Conservation (phyloP, 371 early-diverging fungal species). For the Coemansia sp. region DNA sequence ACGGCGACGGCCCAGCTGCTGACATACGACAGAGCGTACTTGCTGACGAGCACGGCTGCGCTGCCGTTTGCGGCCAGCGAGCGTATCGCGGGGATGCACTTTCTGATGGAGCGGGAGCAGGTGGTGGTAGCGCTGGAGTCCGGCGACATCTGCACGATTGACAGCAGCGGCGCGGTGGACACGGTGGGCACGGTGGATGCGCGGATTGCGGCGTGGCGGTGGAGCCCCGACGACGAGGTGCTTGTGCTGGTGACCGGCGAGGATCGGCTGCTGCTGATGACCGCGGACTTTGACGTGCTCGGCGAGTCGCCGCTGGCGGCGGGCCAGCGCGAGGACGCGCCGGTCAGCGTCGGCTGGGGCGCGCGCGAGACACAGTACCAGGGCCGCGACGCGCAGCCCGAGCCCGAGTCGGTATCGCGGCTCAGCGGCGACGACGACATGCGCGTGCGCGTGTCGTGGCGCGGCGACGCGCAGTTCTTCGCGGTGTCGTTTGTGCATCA, state of each 20-base stretch:
- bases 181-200: slow-evolving; percentile 73
- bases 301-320: slow-evolving; percentile 23
- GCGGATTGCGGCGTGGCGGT: slow-evolving; percentile 75
- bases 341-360: slow-evolving; percentile 88
- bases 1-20: slow-evolving; percentile 7
- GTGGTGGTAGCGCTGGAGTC: slow-evolving; percentile 32
- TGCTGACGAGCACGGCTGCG: background rate
- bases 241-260: slow-evolving; percentile 78
- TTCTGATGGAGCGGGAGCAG: slow-evolving; percentile 31
- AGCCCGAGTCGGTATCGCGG: background rate
- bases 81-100: slow-evolving; percentile 3
- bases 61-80: slow-evolving; percentile 19
- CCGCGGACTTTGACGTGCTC: slow-evolving; percentile 88
- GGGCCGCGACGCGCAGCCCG: slow-evolving; percentile 62
- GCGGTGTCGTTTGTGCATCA: slow-evolving; percentile 54
- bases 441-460: slow-evolving; percentile 80
- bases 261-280: slow-evolving; percentile 84
- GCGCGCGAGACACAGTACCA: slow-evolving; percentile 97
- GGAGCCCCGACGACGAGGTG: slow-evolving; percentile 94
- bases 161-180: slow-evolving; percentile 2
- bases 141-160: slow-evolving; percentile 28
- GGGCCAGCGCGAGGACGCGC: slow-evolving; percentile 22
- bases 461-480: slow-evolving; percentile 88
- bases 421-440: slow-evolving; percentile 67
- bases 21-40: background rate